phyloP scores from a whole-genome alignment of 2,329 filamentous ascomycete genomes.

The Pseudocercospora eumusae region DNA sequence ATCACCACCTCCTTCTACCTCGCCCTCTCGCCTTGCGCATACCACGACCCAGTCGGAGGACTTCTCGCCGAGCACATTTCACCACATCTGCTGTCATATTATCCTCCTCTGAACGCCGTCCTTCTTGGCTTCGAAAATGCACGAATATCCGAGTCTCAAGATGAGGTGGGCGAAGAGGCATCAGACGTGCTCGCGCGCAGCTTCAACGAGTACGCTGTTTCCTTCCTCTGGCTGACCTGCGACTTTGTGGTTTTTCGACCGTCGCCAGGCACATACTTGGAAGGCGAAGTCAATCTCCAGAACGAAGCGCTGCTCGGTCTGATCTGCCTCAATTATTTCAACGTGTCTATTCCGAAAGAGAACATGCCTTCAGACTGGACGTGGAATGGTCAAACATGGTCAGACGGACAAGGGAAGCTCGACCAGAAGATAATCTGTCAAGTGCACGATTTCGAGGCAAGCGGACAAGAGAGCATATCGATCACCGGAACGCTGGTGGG shows the following conservation, averaged over 20 bases:
- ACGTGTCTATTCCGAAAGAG: constrained; percentile 77
- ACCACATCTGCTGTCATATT: constrained; percentile 74
- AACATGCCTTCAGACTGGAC: constrained; percentile 76
- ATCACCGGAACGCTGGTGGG: constrained; percentile 27
- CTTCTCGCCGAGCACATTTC: constrained; percentile 73
- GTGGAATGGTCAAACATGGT: constrained; percentile 70
- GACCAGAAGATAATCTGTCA: constrained; percentile 74
- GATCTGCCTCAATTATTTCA: constrained; percentile 88
- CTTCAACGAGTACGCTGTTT: constrained; percentile 81
- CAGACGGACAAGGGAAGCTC: constrained; percentile 67
- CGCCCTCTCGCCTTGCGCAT: constrained; percentile 69
- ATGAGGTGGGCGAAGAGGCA: constrained; percentile 17
- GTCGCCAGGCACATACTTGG: constrained; percentile 68
- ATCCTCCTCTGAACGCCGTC: constrained; percentile 70
- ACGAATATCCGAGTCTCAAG: constrained; percentile 57
- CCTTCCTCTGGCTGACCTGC: constrained; percentile 84
- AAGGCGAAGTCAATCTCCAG: constrained; percentile 81
- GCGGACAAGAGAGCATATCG: constrained; percentile 26
- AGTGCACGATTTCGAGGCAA: constrained; percentile 82
- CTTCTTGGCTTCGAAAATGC: constrained; percentile 72
- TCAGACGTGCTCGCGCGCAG: constrained; percentile 45
- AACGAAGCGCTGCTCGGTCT: constrained; percentile 87
- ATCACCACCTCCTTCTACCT: constrained; percentile 81
- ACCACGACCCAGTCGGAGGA: constrained; percentile 68
- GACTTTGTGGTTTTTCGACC: constrained; percentile 85